A percentile compares a stretch with the other conserved stretches of the same genome.
Conservation (phyloP, 2,329 filamentous ascomycete genomes). For the Niveomyces coronatus region DNA sequence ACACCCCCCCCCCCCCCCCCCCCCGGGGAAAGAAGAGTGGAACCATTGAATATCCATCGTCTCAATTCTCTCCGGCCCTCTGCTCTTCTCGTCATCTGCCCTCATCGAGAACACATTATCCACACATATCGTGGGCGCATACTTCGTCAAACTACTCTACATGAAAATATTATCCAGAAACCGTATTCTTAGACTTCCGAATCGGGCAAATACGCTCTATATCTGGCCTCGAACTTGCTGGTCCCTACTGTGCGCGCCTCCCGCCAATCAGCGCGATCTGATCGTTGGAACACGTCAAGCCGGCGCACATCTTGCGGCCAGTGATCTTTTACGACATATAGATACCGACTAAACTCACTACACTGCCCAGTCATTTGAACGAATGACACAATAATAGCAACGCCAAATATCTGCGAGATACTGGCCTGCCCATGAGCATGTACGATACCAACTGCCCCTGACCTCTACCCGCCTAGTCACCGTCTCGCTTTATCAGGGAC, state of each 20-base stretch:
- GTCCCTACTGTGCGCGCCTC: slow-evolving; percentile 1
- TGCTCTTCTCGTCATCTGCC: background rate
- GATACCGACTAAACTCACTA: background rate
- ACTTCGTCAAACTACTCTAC: too few relatives aligned
- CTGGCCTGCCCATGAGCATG: slow-evolving; percentile 15
- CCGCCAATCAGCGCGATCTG: slow-evolving; percentile 8
- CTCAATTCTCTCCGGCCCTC: slow-evolving; percentile 8
- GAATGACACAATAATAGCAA: slow-evolving; percentile 15
- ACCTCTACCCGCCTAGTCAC: background rate
- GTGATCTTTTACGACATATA: background rate
- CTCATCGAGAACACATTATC: background rate
- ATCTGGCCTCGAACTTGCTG: background rate
- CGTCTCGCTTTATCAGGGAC: background rate
- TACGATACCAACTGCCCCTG: slow-evolving; percentile 11
- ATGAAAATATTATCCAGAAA: too few relatives aligned
- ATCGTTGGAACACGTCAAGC: slow-evolving; percentile 6
- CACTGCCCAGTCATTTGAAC: background rate
- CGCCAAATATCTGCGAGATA: slow-evolving; percentile 11
- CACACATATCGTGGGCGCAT: background rate
- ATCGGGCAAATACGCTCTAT: background rate
- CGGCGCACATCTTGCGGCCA: background rate
- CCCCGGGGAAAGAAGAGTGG: slow-evolving; percentile 10
- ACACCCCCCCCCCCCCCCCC: too few relatives aligned
- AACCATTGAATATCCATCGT: slow-evolving; percentile 6
- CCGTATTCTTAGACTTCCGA: slow-evolving; percentile 1